Conservation (phyloP, 1,284 basidiomycete genomes). For the Ustilago esculenta region DNA sequence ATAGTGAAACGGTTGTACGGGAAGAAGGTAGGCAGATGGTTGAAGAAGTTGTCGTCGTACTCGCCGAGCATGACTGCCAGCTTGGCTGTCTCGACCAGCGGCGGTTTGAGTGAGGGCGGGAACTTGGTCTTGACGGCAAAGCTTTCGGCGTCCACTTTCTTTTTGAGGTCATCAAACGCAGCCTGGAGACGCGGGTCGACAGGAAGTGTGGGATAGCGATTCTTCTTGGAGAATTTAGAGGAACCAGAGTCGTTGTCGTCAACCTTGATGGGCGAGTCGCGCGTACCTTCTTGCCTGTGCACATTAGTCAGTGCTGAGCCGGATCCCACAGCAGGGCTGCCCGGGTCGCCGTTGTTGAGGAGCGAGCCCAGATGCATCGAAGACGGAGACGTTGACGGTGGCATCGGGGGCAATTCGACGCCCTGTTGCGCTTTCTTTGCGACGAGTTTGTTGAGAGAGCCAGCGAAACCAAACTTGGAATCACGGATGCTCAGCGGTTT, state of each 20-base stretch:
- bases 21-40: slow-evolving; percentile 83
- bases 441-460: slow-evolving; percentile 54
- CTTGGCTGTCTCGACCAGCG: slow-evolving; percentile 77
- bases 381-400: slow-evolving; percentile 15
- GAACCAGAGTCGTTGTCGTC: slow-evolving; percentile 69
- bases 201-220: slow-evolving; percentile 66
- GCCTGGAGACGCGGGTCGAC: slow-evolving; percentile 75
- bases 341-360: slow-evolving; percentile 39
- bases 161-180: slow-evolving; percentile 75
- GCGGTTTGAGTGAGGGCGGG: slow-evolving; percentile 80
- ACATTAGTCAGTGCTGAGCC: slow-evolving; percentile 39
- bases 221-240: slow-evolving; percentile 67
- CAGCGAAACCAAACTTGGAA: slow-evolving; percentile 49
- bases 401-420: slow-evolving; percentile 25
- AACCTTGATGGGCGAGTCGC: slow-evolving; percentile 73
- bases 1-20: slow-evolving; percentile 86
- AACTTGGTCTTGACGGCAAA: slow-evolving; percentile 79
- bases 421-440: slow-evolving; percentile 50
- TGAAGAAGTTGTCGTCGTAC: slow-evolving; percentile 91
- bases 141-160: slow-evolving; percentile 70
- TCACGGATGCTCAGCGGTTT: slow-evolving; percentile 44
- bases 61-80: slow-evolving; percentile 83
- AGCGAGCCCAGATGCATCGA: slow-evolving; percentile 46
- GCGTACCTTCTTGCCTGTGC: slow-evolving; percentile 69
- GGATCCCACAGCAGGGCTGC: slow-evolving; percentile 16